Evolutionary conservation across 257 asterid genomes (phyloP).

Genomic region (Voacanga thouarsii): DNA sequence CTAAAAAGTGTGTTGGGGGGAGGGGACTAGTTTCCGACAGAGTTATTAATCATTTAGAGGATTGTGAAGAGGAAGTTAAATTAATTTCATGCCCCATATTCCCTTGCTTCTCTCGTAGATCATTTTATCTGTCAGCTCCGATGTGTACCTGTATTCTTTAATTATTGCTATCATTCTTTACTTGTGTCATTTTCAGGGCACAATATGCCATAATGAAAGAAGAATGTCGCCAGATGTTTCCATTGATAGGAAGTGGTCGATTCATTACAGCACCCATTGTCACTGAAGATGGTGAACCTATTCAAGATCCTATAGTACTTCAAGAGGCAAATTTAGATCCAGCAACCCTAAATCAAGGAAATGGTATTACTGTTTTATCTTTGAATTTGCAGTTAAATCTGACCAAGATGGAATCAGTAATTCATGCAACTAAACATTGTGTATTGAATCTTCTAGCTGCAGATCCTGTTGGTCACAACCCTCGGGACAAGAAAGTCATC

Average conservation of each 20-base stretch:
- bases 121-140: neutral
- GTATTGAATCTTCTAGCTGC: constrained; percentile 6
- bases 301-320: constrained; percentile 78
- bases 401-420: neutral
- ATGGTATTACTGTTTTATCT: constrained; percentile 23
- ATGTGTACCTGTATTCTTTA: neutral
- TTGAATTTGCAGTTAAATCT: neutral
- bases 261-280: constrained; percentile 87
- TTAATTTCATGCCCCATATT: neutral
- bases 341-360: constrained; percentile 17
- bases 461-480: constrained; percentile 26
- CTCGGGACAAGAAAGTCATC: constrained; percentile 64
- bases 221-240: constrained; percentile 78
- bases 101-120: neutral
- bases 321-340: constrained; percentile 54
- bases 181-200: constrained; percentile 48
- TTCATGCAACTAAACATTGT: neutral
- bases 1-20: neutral
- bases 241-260: constrained; percentile 83
- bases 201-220: constrained; percentile 72
- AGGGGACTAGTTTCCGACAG: constrained; percentile 3
- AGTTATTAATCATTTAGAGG: neutral
- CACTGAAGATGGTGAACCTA: constrained; percentile 84
- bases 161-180: constrained; percentile 4
- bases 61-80: neutral